Conservation (phyloP, 306 rosid species). For the Malus sylvestris region DNA sequence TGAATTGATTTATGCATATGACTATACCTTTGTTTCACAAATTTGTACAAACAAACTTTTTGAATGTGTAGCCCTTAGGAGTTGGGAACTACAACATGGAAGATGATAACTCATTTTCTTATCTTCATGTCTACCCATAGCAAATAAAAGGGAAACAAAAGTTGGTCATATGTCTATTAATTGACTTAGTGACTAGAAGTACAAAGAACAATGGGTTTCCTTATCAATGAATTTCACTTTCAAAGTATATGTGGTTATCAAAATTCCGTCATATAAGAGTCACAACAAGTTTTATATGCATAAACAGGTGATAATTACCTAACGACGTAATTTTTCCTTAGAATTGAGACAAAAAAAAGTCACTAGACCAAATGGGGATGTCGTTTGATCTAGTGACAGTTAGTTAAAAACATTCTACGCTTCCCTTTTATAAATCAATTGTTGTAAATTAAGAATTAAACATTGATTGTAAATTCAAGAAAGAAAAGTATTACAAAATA, state of each 20-base stretch:
- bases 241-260: neutral
- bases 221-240: neutral
- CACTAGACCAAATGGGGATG: neutral
- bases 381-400: neutral
- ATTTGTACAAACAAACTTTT: neutral
- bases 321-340: too few species aligned
- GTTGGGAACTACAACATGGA: neutral
- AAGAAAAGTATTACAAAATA: too few species aligned
- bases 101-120: neutral
- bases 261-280: neutral
- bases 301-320: neutral
- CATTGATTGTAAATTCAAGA: too few species aligned
- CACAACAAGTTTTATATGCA: neutral
- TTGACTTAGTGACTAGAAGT: neutral
- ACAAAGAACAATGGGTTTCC: neutral
- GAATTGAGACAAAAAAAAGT: too few species aligned
- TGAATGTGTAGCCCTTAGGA: neutral
- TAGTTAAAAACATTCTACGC: neutral
- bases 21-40: slow-evolving; percentile 2
- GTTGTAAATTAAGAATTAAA: too few species aligned
- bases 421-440: neutral
- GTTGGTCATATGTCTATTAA: neutral
- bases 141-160: neutral
- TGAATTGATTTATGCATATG: neutral
- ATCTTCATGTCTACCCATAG: neutral